Evolutionary conservation across 345 rosid species (phyloP).

Genomic region (Noccaea bulbosa): DNA sequence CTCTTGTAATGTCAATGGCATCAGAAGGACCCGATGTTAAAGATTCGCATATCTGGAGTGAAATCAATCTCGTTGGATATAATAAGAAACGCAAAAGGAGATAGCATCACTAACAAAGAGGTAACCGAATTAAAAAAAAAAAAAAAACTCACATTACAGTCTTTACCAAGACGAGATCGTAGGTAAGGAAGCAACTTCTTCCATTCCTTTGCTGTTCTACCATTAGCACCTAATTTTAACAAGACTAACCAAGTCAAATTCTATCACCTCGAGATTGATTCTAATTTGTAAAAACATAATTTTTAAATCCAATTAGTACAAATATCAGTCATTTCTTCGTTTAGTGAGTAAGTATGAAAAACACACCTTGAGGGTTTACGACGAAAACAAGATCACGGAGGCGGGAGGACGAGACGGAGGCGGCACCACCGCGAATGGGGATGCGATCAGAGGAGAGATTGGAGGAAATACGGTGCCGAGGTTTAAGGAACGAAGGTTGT

Average conservation of each 20-base stretch:
- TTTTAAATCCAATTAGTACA: not conserved
- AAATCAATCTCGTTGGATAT: slow-evolving; percentile 1
- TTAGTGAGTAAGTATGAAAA: slow-evolving; percentile 6
- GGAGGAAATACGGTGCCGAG: slow-evolving; percentile 49
- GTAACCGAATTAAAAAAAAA: not conserved
- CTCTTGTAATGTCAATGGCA: slow-evolving; percentile 93
- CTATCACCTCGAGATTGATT: slow-evolving; percentile 1
- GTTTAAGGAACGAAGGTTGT: slow-evolving; percentile 43
- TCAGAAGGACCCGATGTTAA: slow-evolving; percentile 92
- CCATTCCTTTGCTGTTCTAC: slow-evolving; percentile 91
- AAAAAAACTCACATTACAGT: slow-evolving; percentile 69
- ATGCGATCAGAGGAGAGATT: slow-evolving; percentile 53
- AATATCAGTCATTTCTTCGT: slow-evolving; percentile 8
- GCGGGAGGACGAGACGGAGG: slow-evolving; percentile 50
- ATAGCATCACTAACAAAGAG: slow-evolving; percentile 2
- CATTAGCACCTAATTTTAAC: slow-evolving; percentile 76
- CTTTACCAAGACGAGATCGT: slow-evolving; percentile 67
- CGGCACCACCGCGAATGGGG: slow-evolving; percentile 30
- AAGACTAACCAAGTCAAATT: not conserved
- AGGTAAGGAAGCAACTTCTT: slow-evolving; percentile 84
- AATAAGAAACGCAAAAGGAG: not conserved
- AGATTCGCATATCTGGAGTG: slow-evolving; percentile 72
- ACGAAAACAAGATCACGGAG: slow-evolving; percentile 91
- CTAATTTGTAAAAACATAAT: slow-evolving; percentile 4
- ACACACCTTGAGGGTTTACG: slow-evolving; percentile 83